phyloP scores from a whole-genome alignment of 140 eudicot species.

The Anethum foeniculum region DNA sequence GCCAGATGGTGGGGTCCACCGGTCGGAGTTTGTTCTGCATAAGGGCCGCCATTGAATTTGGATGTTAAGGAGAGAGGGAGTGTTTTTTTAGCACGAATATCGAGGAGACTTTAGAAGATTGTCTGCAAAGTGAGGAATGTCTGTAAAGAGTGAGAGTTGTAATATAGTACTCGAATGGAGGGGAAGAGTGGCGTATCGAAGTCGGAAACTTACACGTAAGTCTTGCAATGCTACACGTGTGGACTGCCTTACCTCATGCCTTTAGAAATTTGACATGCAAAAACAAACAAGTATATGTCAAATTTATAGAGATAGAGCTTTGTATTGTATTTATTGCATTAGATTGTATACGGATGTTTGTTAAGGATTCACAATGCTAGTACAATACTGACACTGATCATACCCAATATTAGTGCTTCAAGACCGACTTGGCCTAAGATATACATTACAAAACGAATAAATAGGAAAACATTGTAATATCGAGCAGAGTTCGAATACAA shows the following conservation, averaged over 20 bases:
- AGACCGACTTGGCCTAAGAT: no score
- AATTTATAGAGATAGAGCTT: background rate
- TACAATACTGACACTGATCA: background rate
- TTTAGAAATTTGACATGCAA: background rate
- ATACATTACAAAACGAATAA: no score
- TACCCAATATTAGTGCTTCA: no score
- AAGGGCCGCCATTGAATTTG: background rate
- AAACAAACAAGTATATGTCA: background rate
- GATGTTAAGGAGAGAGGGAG: background rate
- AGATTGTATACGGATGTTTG: background rate
- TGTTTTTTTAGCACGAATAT: background rate
- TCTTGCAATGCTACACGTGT: background rate
- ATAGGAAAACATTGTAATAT: no score
- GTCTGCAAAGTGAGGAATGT: conserved; percentile 1
- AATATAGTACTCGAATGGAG: background rate
- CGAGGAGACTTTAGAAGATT: background rate
- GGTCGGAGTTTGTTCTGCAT: conserved; percentile 7
- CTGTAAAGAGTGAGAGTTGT: background rate
- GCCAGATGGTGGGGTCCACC: conserved; percentile 35
- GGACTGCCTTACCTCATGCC: background rate
- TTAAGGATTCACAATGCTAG: background rate
- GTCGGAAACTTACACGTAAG: background rate
- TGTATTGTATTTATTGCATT: background rate
- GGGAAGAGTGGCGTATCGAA: background rate
- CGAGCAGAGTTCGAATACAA: no score